A percentile compares a stretch with the other conserved stretches of the same genome.
Evolutionary conservation across 1,139 yeast genomes (phyloP).

Genomic region (Hyphopichia pseudoburtonii): DNA sequence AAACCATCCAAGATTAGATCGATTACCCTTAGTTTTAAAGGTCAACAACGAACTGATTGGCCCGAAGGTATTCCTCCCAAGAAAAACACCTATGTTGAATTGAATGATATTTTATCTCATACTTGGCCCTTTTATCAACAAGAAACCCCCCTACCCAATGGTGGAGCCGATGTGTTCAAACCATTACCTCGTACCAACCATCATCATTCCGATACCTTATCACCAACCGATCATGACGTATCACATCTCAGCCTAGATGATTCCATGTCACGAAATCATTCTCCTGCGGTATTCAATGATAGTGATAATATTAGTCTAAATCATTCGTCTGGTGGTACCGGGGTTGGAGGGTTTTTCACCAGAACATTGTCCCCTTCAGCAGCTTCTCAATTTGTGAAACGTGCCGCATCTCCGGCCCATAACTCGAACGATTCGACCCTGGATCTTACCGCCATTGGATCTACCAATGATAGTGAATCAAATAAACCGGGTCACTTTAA

Average conservation of each 20-base stretch:
- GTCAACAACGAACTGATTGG: constrained; percentile 87
- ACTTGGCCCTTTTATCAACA: constrained; percentile 86
- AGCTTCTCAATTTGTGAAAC: constrained; percentile 33
- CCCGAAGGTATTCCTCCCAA: constrained; percentile 98
- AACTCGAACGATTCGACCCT: constrained; percentile 16
- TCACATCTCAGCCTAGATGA: constrained; percentile 34
- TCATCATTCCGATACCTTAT: constrained; percentile 2
- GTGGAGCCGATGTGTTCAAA: constrained; percentile 56
- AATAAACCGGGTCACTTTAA: constrained; percentile 33
- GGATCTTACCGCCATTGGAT: constrained; percentile 20
- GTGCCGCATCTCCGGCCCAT: constrained; percentile 41
- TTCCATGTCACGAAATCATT: constrained; percentile 16
- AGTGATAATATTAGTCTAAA: not conserved
- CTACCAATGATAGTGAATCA: constrained; percentile 18
- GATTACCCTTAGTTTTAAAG: constrained; percentile 67
- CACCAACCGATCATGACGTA: constrained; percentile 32
- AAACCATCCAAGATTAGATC: constrained; percentile 77
- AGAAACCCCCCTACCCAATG: constrained; percentile 39
- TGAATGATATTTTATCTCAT: constrained; percentile 68
- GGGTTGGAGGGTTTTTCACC: constrained; percentile 23
- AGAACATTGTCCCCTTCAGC: constrained; percentile 30
- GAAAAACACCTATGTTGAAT: constrained; percentile 62
- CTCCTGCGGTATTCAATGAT: constrained; percentile 14
- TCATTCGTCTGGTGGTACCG: constrained; percentile 4
- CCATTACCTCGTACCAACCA: too few relatives aligned